A percentile compares a stretch with the other conserved stretches of the same genome.
phyloP scores from a whole-genome alignment of 1,139 yeast species.

The Kurtzmaniella quercitrusa region DNA sequence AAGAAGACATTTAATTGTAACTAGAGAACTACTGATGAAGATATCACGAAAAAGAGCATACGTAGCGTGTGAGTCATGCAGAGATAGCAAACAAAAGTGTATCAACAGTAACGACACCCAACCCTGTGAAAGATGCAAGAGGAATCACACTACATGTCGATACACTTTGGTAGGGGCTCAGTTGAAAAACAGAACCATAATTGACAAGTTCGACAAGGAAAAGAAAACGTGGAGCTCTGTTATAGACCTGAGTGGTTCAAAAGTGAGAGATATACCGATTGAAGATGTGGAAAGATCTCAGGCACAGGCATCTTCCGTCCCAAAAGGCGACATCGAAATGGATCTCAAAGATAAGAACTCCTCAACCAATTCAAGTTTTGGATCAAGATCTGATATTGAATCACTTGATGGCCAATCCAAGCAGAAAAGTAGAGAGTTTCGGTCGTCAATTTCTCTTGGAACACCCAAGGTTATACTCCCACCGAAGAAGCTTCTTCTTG shows the following conservation, averaged over 20 bases:
- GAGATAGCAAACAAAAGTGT: constrained; percentile 3
- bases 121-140: constrained; percentile 5
- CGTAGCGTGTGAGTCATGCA: constrained; percentile 1
- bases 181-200: neutral
- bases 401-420: neutral
- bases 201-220: neutral
- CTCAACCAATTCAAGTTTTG: neutral
- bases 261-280: too few relatives aligned
- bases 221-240: neutral
- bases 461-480: constrained; percentile 16
- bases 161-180: constrained; percentile 1
- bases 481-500: constrained; percentile 19
- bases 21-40: neutral
- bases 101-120: constrained; percentile 6
- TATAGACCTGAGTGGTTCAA: neutral
- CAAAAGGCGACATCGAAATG: too few relatives aligned
- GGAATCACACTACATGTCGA: neutral
- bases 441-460: neutral
- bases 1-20: neutral
- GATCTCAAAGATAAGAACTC: neutral
- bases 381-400: neutral
- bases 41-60: neutral
- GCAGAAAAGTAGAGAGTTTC: neutral
- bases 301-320: too few relatives aligned
- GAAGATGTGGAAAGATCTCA: too few relatives aligned